Evolutionary conservation across 345 rosid species (phyloP).

Genomic region (Boechera divaricarpa): DNA sequence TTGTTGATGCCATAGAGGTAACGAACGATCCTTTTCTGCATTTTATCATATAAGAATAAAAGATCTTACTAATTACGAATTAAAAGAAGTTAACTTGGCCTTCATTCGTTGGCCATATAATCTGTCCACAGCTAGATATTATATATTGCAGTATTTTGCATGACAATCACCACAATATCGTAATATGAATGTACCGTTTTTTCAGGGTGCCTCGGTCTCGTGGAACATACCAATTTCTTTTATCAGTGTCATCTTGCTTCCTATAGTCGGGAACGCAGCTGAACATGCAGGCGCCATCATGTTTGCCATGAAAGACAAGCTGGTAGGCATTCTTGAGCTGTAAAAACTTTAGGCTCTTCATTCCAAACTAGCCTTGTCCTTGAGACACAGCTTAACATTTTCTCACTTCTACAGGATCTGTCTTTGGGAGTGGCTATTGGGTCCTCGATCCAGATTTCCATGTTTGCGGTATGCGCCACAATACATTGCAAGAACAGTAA

Average conservation of each 20-base stretch:
- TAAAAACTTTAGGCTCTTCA: constrained; percentile 2
- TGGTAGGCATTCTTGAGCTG: constrained; percentile 57
- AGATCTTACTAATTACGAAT: neutral
- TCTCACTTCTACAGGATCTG: constrained; percentile 67
- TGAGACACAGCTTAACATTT: constrained; percentile 12
- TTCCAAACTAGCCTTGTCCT: constrained; percentile 3
- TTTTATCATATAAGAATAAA: neutral
- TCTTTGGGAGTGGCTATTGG: constrained; percentile 98
- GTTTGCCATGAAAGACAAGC: constrained; percentile 99
- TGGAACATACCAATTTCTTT: constrained; percentile 85
- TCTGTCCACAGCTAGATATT: neutral
- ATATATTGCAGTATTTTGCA: neutral
- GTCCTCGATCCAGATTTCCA: constrained; percentile 93
- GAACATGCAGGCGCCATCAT: constrained; percentile 97
- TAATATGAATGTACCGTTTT: neutral
- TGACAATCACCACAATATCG: neutral
- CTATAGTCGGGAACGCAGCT: constrained; percentile 97
- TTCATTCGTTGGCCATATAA: constrained; percentile 1
- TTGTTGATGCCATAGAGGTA: constrained; percentile 95
- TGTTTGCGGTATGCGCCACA: constrained; percentile 84
- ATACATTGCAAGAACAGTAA: constrained; percentile 20
- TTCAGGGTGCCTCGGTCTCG: constrained; percentile 79
- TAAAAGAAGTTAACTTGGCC: constrained; percentile 6
- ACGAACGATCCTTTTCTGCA: neutral
- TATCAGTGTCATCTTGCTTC: constrained; percentile 93